Evolutionary conservation across 768 basidiomycete genomes (phyloP).

Genomic region (Pulveroboletus sp.): DNA sequence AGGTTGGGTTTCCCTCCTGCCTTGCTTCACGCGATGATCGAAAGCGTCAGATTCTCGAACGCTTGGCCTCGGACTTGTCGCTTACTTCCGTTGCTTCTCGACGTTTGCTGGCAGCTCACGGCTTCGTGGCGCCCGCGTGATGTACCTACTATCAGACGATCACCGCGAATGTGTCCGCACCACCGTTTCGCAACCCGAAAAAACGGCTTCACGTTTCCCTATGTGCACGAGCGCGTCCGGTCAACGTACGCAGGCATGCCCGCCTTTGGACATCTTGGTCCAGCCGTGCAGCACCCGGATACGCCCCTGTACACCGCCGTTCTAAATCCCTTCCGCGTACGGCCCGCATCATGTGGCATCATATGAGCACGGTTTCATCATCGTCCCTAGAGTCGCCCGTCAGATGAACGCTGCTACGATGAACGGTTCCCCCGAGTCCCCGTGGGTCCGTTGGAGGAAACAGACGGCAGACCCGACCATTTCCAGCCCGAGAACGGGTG

Average conservation of each 20-base stretch:
- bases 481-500: constrained; percentile 6
- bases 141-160: constrained; percentile 19
- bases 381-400: constrained; percentile 2
- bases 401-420: neutral
- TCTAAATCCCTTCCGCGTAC: constrained; percentile 15
- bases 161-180: constrained; percentile 16
- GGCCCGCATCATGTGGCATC: constrained; percentile 19
- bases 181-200: constrained; percentile 12
- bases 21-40: constrained; percentile 23
- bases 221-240: constrained; percentile 13
- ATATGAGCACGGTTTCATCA: constrained; percentile 7
- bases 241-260: constrained; percentile 17
- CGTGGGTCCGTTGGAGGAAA: constrained; percentile 12
- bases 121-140: constrained; percentile 29
- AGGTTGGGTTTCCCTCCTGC: constrained; percentile 13
- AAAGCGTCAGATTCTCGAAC: constrained; percentile 28
- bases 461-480: neutral
- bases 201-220: constrained; percentile 10
- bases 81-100: constrained; percentile 33
- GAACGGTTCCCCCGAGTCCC: constrained; percentile 16
- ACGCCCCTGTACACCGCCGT: constrained; percentile 21
- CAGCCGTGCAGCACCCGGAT: constrained; percentile 14
- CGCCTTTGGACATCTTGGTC: constrained; percentile 20
- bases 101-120: constrained; percentile 16
- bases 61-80: constrained; percentile 31